Conservation (phyloP, 2,329 filamentous ascomycete genomes). For the Apiospora saccharicola region DNA sequence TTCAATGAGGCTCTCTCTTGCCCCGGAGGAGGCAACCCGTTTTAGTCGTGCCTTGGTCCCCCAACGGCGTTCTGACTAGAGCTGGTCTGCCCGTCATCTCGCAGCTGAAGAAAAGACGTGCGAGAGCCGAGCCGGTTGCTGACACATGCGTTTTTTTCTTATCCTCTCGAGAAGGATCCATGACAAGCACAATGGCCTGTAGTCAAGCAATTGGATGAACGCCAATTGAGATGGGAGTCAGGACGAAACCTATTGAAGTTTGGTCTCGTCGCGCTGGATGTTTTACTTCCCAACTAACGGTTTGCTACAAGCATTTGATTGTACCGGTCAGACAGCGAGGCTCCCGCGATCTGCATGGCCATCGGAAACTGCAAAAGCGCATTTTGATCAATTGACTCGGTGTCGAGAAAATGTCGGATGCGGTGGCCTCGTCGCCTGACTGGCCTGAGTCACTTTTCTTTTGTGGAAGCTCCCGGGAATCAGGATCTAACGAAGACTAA, state of each 20-base stretch:
- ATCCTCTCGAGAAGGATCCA: neutral
- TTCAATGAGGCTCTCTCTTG: neutral
- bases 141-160: neutral
- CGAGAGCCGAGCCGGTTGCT: conserved; percentile 18
- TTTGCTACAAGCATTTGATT: neutral
- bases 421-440: conserved; percentile 19
- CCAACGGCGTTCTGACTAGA: neutral
- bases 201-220: neutral
- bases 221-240: neutral
- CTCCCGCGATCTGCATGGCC: neutral
- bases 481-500: conserved; percentile 8
- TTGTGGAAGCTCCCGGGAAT: neutral
- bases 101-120: neutral
- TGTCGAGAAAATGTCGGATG: conserved; percentile 14
- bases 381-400: conserved; percentile 15
- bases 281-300: neutral
- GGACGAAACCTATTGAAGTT: neutral
- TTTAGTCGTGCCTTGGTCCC: neutral
- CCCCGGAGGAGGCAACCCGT: neutral
- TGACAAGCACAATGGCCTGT: neutral
- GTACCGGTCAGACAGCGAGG: no score
- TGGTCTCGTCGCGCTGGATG: neutral
- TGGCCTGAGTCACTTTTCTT: conserved; percentile 11
- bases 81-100: conserved; percentile 2
- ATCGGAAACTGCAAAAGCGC: neutral